Conservation (phyloP, 129 eudicot genomes). For the Artemisia argyi region DNA sequence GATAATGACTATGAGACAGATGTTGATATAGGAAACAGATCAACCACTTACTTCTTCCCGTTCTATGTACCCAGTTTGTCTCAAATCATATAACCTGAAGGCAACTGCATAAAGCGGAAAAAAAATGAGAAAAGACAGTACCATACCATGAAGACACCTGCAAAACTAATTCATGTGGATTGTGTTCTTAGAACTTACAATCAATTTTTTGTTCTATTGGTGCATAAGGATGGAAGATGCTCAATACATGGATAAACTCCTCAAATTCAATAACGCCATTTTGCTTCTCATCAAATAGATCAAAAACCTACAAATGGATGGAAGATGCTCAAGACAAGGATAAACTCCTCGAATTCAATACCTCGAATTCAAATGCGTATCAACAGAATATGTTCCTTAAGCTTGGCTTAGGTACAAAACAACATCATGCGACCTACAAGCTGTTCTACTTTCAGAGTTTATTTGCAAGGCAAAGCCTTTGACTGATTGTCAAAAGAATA, state of each 20-base stretch:
- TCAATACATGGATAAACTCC: slow-evolving; percentile 50
- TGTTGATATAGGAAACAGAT: background rate
- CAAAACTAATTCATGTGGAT: slow-evolving; percentile 7
- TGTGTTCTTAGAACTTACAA: slow-evolving; percentile 36
- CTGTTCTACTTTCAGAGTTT: background rate
- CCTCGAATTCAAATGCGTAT: no score
- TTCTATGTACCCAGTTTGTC: slow-evolving; percentile 63
- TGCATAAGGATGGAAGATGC: slow-evolving; percentile 54
- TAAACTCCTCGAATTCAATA: no score
- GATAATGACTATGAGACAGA: background rate
- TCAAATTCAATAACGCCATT: slow-evolving; percentile 58
- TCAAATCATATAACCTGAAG: slow-evolving; percentile 61
- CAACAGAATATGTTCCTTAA: no score
- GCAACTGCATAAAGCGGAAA: slow-evolving; percentile 31
- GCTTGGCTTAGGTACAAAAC: no score
- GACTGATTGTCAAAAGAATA: background rate
- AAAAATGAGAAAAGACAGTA: slow-evolving; percentile 7
- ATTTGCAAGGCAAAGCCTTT: background rate
- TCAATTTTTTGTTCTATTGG: slow-evolving; percentile 36
- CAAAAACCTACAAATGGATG: slow-evolving; percentile 34
- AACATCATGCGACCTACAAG: background rate
- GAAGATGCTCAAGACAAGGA: no score
- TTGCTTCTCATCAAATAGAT: slow-evolving; percentile 60
- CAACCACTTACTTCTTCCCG: slow-evolving; percentile 44
- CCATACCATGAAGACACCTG: background rate